Conservation (phyloP, 2,329 filamentous ascomycete genomes). For the Penicillium sp. region DNA sequence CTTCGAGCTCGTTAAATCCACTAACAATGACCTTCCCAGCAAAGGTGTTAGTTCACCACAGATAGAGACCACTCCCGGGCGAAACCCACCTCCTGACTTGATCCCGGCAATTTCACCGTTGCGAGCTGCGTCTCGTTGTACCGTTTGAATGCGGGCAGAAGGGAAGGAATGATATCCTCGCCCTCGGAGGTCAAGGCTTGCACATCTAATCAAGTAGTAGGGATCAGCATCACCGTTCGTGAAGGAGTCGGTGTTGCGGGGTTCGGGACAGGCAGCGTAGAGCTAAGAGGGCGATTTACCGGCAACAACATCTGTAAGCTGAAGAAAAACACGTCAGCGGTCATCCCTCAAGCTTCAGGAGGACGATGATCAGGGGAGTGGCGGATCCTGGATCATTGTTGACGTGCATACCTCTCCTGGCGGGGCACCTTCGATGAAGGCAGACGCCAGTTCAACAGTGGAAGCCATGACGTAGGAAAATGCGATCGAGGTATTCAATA, state of each 20-base stretch:
- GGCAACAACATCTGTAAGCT: constrained; percentile 86
- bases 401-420: constrained; percentile 77
- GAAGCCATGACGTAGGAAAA: constrained; percentile 40
- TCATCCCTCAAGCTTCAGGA: constrained; percentile 23
- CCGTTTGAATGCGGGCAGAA: constrained; percentile 81
- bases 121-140: constrained; percentile 96
- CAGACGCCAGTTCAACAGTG: constrained; percentile 65
- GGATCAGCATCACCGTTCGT: constrained; percentile 20
- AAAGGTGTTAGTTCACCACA: not conserved
- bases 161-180: constrained; percentile 66
- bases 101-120: constrained; percentile 84
- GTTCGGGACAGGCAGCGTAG: constrained; percentile 8
- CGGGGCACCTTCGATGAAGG: constrained; percentile 90
- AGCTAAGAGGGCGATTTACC: constrained; percentile 56
- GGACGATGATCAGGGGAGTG: constrained; percentile 5
- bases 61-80: not conserved
- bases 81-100: constrained; percentile 68
- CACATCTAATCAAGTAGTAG: constrained; percentile 64
- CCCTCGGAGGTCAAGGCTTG: constrained; percentile 76
- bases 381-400: constrained; percentile 2
- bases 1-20: constrained; percentile 77
- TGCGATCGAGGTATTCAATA: not conserved
- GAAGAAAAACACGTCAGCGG: constrained; percentile 26
- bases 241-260: constrained; percentile 10
- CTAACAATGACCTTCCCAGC: constrained; percentile 69